These are phyloP conservation scores for Cicer yamashitae DNA, from an alignment of 306 rosid species.

Conservation along the genomic window DNA sequence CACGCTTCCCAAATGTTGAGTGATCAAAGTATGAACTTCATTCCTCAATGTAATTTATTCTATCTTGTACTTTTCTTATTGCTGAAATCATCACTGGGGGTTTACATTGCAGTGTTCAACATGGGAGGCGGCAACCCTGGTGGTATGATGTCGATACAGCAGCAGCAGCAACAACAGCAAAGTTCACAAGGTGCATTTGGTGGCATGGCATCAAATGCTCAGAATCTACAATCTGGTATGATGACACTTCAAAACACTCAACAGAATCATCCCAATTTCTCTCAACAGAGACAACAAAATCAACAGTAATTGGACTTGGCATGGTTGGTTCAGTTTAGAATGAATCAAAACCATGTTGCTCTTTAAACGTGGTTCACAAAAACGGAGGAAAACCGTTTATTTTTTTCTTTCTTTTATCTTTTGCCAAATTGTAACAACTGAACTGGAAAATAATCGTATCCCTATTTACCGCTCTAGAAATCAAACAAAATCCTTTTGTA, in stretches of 20 bases:
- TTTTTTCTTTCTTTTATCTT: background rate
- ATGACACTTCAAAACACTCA: constrained; percentile 70
- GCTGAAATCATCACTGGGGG: constrained; percentile 34
- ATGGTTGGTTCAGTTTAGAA: constrained; percentile 32
- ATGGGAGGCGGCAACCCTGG: constrained; percentile 81
- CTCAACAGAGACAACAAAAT: constrained; percentile 92
- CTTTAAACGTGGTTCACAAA: constrained; percentile 6
- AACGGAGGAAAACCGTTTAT: background rate
- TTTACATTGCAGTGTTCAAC: constrained; percentile 71
- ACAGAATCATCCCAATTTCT: constrained; percentile 81
- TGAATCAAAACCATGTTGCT: constrained; percentile 15
- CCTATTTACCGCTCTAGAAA: background rate
- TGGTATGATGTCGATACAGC: constrained; percentile 75
- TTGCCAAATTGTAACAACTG: background rate
- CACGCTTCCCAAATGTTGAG: constrained; percentile 82
- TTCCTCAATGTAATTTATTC: constrained; percentile 36
- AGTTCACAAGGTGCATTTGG: constrained; percentile 78
- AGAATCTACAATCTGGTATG: constrained; percentile 81
- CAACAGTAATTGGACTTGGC: constrained; percentile 55
- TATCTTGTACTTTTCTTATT: constrained; percentile 11
- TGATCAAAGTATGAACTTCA: constrained; percentile 75
- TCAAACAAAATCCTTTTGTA: background rate
- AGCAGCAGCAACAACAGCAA: constrained; percentile 64
- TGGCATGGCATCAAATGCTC: constrained; percentile 71
- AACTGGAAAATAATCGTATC: background rate